phyloP scores from a whole-genome alignment of 768 basidiomycete genomes.

The Leccinellum albellum region DNA sequence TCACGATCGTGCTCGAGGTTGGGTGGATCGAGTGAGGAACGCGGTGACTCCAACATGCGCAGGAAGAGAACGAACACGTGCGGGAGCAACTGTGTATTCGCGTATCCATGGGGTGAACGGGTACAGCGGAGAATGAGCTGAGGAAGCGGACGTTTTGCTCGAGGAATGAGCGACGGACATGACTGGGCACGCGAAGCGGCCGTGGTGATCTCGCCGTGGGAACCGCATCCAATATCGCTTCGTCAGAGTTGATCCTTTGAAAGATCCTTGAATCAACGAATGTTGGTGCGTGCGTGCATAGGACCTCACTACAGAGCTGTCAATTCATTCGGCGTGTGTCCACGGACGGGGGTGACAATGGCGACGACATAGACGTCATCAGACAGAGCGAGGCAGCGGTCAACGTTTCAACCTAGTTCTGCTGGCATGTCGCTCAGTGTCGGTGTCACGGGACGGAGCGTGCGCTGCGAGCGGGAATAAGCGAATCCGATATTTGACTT shows the following conservation, averaged over 20 bases:
- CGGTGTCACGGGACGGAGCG: neutral
- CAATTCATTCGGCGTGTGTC: slow-evolving; percentile 72
- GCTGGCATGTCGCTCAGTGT: neutral
- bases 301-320: too few relatives aligned
- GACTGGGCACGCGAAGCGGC: too few relatives aligned
- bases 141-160: slow-evolving; percentile 80
- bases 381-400: neutral
- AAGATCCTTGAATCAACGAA: too few relatives aligned
- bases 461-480: neutral
- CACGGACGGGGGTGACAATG: slow-evolving; percentile 36
- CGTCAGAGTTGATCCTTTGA: too few relatives aligned
- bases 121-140: slow-evolving; percentile 84
- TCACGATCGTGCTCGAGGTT: slow-evolving; percentile 54
- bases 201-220: too few relatives aligned
- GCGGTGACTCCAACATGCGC: slow-evolving; percentile 36
- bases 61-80: slow-evolving; percentile 92
- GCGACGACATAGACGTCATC: neutral
- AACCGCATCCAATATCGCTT: too few relatives aligned
- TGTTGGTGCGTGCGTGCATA: too few relatives aligned
- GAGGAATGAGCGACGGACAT: slow-evolving; percentile 59
- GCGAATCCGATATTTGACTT: too few relatives aligned
- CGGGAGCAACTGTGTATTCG: slow-evolving; percentile 90
- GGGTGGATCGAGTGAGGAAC: slow-evolving; percentile 52
- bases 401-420: too few relatives aligned
- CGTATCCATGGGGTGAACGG: slow-evolving; percentile 93